Base-by-base conservation (phyloP, 495 filamentous ascomycete genomes). In the Glarea lozoyensis region DNA sequence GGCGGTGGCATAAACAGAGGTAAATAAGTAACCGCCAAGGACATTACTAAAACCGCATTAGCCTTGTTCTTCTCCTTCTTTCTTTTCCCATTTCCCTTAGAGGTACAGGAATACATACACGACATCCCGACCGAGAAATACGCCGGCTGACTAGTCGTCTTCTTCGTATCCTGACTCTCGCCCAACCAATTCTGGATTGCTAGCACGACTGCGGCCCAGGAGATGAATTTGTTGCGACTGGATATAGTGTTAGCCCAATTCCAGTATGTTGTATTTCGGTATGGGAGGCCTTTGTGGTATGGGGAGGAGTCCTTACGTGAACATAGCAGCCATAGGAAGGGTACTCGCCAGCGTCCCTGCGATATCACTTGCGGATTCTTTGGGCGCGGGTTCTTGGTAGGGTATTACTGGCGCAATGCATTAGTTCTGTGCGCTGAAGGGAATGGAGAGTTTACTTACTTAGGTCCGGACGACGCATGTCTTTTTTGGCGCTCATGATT, bases 281-380 rank as follows among this genome's bases (percentile, higher is more conserved):
- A n/a, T n/a, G n/a, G n/a, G 10, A 15, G n/a, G n/a, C n/a, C 36
- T 13, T 17, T 7, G 18, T 11, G 19, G 57, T 73, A 49, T 70
- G n/a, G n/a, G n/a, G n/a, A n/a, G n/a, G n/a, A n/a, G n/a, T n/a
- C n/a, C n/a, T n/a, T 86, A 72, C 48, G 84, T 90, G 61, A 94
- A 93, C 71, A 95, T 89, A 42, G 88, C 88, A 42, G 86, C 86
- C 88, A 95, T 95, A 25, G 88, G 88, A 56, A 94, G 62, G 6
- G 87, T 94, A 56, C 78, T 90, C 10, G 81, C 75, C 60, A 92
- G 72, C 17, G 84, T 84, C 52, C 83, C 81, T 64, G 55, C 61
- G 43, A 72, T 56, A 33, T 77, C 73, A 17, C 36, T 34, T 54
- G 53, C 48, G 48, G 22, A 50, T 12, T 73, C 72, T 40, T 72